Evolutionary conservation across 148 eudicot species (phyloP), one percentile per base, ranked within the genome.

Genomic region (Rhododendron simsii): DNA sequence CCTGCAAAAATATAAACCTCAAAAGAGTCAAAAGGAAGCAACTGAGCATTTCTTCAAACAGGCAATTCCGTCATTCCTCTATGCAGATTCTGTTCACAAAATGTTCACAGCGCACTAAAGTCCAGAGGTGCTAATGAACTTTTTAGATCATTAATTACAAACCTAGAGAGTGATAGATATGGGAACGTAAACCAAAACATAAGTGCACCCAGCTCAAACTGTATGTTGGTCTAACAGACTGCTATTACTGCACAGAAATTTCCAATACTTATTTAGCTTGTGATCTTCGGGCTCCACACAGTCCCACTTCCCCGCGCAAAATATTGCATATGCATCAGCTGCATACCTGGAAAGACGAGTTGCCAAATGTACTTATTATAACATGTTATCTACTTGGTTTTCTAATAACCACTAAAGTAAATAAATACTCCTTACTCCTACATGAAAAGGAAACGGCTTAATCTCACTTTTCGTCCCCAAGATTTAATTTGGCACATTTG

Each of bases 271-370:
- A 61, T 83, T 92, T 80, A 96, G 85, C 98, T 92, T 96, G 87
- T 91, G 98, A 84, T 96, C 99, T 0, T 80, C 81, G 23, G 98
- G 98, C 79, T 33, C 89, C 73, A 96, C 93, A 55, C 90, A 88
- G 23, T 91, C 73, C 99, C 99, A 96, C 90, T 87, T 91, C 78
- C 98, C 99, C 6, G 92, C 95, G 80, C 95, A 92, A 85, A 96
- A 96, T 84, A 95, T 95, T 45, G 98, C 96, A 90, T 95, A 94
- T 51, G 96, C 99, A 91, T 96, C 98, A 78, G 99, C 98, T 81
- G 94, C 99, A 89, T 96, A 94, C 93, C 98, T 96, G 88, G 41
- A 78, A 13, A 53, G 65, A 81, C 21, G 30, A 71, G 16, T 55
- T 48, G 51, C 30, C 39, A 48, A 45, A 41, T 9, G 4, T 2